Base-by-base conservation (phyloP, 2,329 filamentous ascomycete genomes). In the Zopfia rhizophila region DNA sequence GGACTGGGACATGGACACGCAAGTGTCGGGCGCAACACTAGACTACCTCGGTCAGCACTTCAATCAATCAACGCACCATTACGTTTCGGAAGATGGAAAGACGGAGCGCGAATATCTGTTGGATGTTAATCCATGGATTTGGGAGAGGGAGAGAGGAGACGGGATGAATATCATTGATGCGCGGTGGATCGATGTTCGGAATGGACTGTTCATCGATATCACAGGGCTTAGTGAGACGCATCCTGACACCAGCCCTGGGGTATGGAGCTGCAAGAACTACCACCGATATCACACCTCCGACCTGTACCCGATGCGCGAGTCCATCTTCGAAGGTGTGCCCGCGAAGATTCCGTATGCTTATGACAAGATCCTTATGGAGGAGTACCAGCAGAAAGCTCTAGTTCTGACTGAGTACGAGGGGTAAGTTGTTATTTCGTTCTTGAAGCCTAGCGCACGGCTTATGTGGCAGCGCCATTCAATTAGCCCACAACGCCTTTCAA, bases 1-100 rank as follows among this genome's bases (percentile, higher is more conserved):
- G 89, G 90, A 94, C 70, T 89, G 85, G 76, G 90, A 95, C 69
- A 77, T 94, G 32, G 90, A 95, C 70, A 89, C 89, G 0, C 90
- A 94, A 72, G 85, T 94, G 19, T 83, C 85, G 13, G 82, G 81
- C 43, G 74, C 78, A 22, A 91, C 89, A 1, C 77, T 94, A 32
- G 70, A 76, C 24, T 84, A 84, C 68, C 76, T 94, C 18, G 88
- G 79, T 22, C 73, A 83, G 45, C 75, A 84, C 51, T 79, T 85
- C 69, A 94, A 94, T 73, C 81, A 83, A 57, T 91, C 88, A 2
- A 77, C 79, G 27, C 81, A 81, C 56, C 64, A 74, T 12, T 80
- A 73, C 47, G 53, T 40, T 12, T 68, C 68, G 7, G 50, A 61
- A 7, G 62, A 70, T 38, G 62, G 63, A 25, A 51, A 56, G 63